Evolutionary conservation across 108 stramenopile genomes (phyloP).

Genomic region (Skeletonema potamos): DNA sequence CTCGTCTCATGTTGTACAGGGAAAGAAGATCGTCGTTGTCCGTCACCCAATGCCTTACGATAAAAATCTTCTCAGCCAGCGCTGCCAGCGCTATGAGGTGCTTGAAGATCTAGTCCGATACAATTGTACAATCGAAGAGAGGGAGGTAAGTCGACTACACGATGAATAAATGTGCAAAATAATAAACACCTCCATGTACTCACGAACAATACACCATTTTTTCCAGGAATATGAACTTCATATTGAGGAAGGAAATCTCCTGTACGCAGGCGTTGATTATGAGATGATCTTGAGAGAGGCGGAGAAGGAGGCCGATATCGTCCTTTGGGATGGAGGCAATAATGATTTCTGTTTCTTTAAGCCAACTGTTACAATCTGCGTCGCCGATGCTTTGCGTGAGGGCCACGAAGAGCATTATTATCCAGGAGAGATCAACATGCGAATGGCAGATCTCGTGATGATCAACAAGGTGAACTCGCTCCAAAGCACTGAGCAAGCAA

Average conservation of each 20-base stretch:
- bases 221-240: conserved; percentile 47
- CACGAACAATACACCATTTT: no score
- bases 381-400: conserved; percentile 52
- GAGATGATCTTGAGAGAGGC: conserved; percentile 58
- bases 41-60: conserved; percentile 63
- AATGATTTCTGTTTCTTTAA: conserved; percentile 52
- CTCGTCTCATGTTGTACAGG: background rate
- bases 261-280: conserved; percentile 58
- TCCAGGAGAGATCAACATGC: conserved; percentile 50
- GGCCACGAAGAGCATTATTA: conserved; percentile 49
- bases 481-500: conserved; percentile 18
- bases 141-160: conserved; percentile 22
- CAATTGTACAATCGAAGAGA: conserved; percentile 57
- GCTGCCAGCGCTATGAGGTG: conserved; percentile 52
- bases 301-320: conserved; percentile 49
- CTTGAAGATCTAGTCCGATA: conserved; percentile 57
- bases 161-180: background rate
- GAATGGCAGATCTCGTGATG: conserved; percentile 45
- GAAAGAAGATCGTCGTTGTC: conserved; percentile 44
- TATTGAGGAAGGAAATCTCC: conserved; percentile 48
- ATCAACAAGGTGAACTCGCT: conserved; percentile 51
- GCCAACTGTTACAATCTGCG: conserved; percentile 41
- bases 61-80: conserved; percentile 34
- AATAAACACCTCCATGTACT: no score
- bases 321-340: conserved; percentile 63